Evolutionary conservation across 2,329 filamentous ascomycete genomes (phyloP).

Genomic region (Microsporum audouinii): DNA sequence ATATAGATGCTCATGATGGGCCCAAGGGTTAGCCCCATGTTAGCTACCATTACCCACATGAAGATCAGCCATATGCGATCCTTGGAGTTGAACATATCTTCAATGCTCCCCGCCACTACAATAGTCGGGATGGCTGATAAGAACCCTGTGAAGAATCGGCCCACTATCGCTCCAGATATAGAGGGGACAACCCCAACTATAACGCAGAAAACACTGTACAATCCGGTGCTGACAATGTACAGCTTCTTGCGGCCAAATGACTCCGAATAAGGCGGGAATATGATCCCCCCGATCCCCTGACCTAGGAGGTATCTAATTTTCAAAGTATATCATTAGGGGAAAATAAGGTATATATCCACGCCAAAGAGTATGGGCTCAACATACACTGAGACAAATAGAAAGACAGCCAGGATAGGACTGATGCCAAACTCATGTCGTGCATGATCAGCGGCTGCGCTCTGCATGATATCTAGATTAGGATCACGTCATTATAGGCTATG

Average conservation of each 20-base stretch:
- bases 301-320: not conserved
- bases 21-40: not conserved
- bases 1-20: not conserved
- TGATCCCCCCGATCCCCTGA: not conserved
- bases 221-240: not conserved
- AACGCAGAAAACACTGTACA: not conserved
- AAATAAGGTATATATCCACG: not conserved
- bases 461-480: not conserved
- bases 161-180: not conserved
- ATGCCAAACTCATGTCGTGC: not conserved
- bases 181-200: not conserved
- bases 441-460: not conserved
- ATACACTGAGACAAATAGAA: not conserved
- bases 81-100: not conserved
- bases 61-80: not conserved
- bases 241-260: not conserved
- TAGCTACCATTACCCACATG: not conserved
- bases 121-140: not conserved
- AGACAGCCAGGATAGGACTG: not conserved
- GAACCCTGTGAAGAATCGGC: not conserved
- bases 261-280: not conserved
- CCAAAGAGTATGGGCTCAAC: not conserved
- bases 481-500: not conserved
- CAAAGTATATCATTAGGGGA: not conserved
- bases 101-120: not conserved